Percentiles rank a stretch among this genome's conserved stretches.
These are phyloP conservation scores for Parmelia sp. DNA, from an alignment of 495 filamentous ascomycete species.

Conservation along the genomic window DNA sequence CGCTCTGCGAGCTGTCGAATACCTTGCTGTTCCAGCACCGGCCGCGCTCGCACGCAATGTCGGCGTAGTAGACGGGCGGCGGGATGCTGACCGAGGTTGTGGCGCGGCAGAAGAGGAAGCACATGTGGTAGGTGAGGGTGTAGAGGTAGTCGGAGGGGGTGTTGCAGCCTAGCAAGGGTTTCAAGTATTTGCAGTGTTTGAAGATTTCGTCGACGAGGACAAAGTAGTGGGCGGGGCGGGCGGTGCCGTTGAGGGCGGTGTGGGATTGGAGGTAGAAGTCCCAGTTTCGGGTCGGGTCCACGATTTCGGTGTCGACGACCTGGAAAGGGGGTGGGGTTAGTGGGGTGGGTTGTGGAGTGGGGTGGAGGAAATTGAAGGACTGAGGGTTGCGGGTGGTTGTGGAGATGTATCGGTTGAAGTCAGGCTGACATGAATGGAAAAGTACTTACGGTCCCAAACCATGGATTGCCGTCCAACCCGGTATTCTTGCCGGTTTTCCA, in stretches of 20 bases:
- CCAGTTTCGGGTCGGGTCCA: background rate
- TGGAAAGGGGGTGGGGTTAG: too few relatives aligned
- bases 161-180: background rate
- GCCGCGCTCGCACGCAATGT: background rate
- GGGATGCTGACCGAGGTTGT: background rate
- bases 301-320: background rate
- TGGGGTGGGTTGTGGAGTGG: too few relatives aligned
- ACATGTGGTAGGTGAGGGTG: background rate
- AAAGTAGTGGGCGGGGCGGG: background rate
- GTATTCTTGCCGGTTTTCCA: background rate
- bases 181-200: background rate
- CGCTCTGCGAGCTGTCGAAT: background rate
- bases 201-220: background rate
- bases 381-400: too few relatives aligned
- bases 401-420: too few relatives aligned
- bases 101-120: background rate
- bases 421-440: background rate
- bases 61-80: background rate
- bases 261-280: background rate
- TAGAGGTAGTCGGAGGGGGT: background rate
- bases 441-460: background rate
- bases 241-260: background rate
- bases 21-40: background rate
- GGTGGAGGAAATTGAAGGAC: too few relatives aligned
- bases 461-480: background rate